Evolutionary conservation across 495 filamentous ascomycete species (phyloP).

Genomic region (Amniculicola lignicola): DNA sequence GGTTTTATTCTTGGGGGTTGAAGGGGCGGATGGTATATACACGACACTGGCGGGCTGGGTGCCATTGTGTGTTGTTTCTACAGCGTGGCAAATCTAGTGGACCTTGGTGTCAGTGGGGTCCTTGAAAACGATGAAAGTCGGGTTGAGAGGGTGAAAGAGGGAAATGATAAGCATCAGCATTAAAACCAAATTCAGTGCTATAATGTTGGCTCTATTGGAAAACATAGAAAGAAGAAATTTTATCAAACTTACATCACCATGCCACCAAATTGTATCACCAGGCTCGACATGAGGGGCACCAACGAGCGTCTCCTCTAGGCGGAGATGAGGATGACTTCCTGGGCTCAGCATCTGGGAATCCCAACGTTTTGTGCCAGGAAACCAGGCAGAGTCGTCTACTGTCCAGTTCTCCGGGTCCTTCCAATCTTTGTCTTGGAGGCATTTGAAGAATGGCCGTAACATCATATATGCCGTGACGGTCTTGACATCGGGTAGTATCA

Average conservation of each 20-base stretch:
- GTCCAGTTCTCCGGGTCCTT: neutral
- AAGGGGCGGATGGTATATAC: neutral
- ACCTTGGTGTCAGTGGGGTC: too few species aligned
- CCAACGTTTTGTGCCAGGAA: neutral
- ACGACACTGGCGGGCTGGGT: neutral
- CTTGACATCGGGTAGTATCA: neutral
- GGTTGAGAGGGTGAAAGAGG: too few species aligned
- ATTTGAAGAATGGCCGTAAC: neutral
- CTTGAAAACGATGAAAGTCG: too few species aligned
- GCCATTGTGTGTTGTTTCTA: neutral
- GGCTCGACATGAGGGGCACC: neutral
- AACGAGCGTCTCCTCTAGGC: neutral
- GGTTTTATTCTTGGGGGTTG: neutral
- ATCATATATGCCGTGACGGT: neutral
- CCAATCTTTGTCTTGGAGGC: neutral
- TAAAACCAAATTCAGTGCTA: too few species aligned
- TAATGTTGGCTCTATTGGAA: too few species aligned
- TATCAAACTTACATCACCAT: conserved; percentile 2
- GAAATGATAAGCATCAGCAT: too few species aligned
- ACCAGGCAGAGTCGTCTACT: neutral
- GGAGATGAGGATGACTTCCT: neutral
- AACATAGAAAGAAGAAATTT: neutral
- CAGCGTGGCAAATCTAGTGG: neutral
- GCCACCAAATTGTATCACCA: conserved; percentile 8
- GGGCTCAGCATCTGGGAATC: neutral